Evolutionary conservation across 108 stramenopile genomes (phyloP).

Genomic region (Epithemia pelagica): DNA sequence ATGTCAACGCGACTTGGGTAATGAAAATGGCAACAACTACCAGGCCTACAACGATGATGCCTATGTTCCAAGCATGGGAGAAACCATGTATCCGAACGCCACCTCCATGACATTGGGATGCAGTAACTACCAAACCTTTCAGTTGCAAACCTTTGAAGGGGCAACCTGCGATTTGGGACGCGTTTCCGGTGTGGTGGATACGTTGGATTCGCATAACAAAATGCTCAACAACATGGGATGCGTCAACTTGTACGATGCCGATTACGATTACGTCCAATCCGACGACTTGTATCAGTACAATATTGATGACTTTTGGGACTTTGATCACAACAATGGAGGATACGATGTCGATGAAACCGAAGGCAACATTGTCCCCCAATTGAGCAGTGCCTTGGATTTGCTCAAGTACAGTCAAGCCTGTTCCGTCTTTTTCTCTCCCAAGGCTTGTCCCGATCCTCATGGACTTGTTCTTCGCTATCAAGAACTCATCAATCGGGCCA

Average conservation of each 20-base stretch:
- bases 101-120: neutral
- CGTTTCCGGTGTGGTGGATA: neutral
- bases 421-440: neutral
- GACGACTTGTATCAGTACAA: neutral
- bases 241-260: neutral
- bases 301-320: neutral
- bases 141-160: neutral
- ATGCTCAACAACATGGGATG: conserved; percentile 1
- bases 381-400: neutral
- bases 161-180: neutral
- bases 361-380: neutral
- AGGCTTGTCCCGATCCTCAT: conserved; percentile 3
- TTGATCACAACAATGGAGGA: neutral
- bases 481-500: neutral
- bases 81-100: neutral
- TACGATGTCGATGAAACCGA: neutral
- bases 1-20: neutral
- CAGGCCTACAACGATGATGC: neutral
- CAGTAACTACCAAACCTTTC: neutral
- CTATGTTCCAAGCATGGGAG: neutral
- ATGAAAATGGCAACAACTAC: neutral
- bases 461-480: neutral
- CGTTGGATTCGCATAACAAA: neutral
- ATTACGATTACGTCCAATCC: neutral
- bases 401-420: conserved; percentile 5